Percentiles rank a stretch among this genome's conserved stretches.
Evolutionary conservation across 2,329 filamentous ascomycete genomes (phyloP).

Genomic region (Arthrobotrys entomopaga): DNA sequence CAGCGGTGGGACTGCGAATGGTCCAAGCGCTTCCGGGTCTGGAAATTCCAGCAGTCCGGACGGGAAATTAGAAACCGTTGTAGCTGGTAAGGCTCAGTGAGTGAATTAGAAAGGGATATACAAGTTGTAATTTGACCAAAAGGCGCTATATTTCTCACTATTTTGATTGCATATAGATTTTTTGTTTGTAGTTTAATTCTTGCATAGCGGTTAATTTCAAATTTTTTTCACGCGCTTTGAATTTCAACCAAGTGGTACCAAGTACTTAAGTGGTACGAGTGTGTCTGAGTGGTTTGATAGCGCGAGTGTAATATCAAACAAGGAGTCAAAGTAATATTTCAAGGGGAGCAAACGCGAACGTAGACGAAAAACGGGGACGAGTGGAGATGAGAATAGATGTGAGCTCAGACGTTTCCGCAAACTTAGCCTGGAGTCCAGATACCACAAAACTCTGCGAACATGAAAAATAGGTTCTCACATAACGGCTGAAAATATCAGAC

Average conservation of each 20-base stretch:
- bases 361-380: neutral
- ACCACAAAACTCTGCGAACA: too few relatives aligned
- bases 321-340: conserved; percentile 9
- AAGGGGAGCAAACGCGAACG: neutral
- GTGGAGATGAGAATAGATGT: conserved; percentile 19
- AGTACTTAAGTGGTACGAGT: neutral
- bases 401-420: conserved; percentile 9
- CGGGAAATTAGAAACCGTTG: conserved; percentile 11
- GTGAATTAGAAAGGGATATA: neutral
- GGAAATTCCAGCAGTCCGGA: conserved; percentile 38
- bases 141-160: neutral
- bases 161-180: neutral
- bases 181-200: neutral
- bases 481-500: too few relatives aligned
- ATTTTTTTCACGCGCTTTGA: neutral
- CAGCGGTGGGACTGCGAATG: neutral
- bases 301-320: conserved; percentile 2
- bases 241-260: neutral
- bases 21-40: conserved; percentile 23
- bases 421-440: too few relatives aligned
- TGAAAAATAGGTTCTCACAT: too few relatives aligned
- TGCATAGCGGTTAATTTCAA: neutral
- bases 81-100: conserved; percentile 12
- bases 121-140: neutral
- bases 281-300: neutral